Percentiles rank a stretch among this genome's conserved stretches.
phyloP scores from a whole-genome alignment of 2,329 filamentous ascomycete species.

The Beauveria brongniartii region DNA sequence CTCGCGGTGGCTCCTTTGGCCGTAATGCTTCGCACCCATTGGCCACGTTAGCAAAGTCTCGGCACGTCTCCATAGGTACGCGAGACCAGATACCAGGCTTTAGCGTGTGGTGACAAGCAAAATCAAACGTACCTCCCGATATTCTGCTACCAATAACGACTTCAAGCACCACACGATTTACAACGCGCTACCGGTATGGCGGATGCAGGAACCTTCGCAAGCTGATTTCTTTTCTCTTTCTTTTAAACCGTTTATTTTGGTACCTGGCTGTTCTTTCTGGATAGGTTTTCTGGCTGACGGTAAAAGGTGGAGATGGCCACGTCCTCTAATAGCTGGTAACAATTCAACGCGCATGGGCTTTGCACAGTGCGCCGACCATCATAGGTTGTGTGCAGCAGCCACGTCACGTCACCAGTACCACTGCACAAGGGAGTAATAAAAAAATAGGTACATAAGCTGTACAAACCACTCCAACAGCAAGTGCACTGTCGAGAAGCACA shows the following conservation, averaged over 20 bases:
- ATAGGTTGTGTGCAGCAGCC: background rate
- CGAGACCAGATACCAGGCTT: background rate
- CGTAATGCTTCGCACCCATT: slow-evolving; percentile 22
- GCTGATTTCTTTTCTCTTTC: background rate
- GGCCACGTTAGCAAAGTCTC: slow-evolving; percentile 8
- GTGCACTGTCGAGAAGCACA: no score
- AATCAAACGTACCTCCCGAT: background rate
- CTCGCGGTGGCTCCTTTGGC: slow-evolving; percentile 5
- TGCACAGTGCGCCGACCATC: background rate
- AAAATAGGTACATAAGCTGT: no score
- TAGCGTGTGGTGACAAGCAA: background rate
- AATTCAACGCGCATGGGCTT: background rate
- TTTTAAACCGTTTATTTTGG: background rate
- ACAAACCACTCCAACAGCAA: no score
- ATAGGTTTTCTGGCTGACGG: background rate
- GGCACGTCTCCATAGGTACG: background rate
- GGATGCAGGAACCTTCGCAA: background rate
- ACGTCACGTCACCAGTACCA: no score
- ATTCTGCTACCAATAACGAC: background rate
- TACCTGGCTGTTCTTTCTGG: no score
- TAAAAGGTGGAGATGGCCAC: background rate
- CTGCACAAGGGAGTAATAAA: no score
- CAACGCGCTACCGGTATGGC: background rate
- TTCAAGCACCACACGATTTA: background rate
- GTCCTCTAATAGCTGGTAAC: background rate